Evolutionary conservation across 345 rosid species (phyloP), one percentile per base, ranked within the genome.

Genomic region (Excoecaria agallocha): DNA sequence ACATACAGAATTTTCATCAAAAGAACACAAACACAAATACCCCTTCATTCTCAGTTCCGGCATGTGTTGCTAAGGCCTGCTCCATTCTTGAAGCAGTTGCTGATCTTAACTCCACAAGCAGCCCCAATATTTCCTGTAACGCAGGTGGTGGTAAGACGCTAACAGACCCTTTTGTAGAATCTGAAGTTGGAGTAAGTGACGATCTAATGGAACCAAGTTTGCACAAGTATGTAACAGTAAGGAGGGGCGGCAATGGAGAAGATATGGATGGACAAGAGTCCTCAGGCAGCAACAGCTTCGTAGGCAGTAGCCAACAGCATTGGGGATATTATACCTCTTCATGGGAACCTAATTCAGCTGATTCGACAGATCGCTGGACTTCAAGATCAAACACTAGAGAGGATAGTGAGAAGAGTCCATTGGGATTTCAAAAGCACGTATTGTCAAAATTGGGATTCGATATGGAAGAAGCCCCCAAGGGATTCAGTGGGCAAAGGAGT

Each of bases 1-100:
- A 95, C 76, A 95, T 95, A 79, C 97, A 95, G 19, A 95, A 91
- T 76, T 95, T 95, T 66, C 94, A 93, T 71, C 98, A 91, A 76
- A 91, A 87, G 82, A 87, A 75, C 78, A 75, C 73, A 25, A 67
- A 48, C 56, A 13, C 71, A 41, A 38, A 37, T 48, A 5, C 68
- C 16, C 78, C 82, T 38, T 66, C 77, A 17, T 68, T 81, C 71
- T 62, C 89, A 4, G 83, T 90, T 68, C 96, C 96, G 11, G 59
- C 87, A 19, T 89, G 94, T 65, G 82, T 92, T 58, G 69, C 88
- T 57, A 92, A 94, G 77, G 92, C 93, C 68, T 83, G 90, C 52
- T 91, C 98, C 12, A 89, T 88, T 52, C 81, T 89, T 8, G 96
- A 91, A 69, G 97, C 94, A 25, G 96, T 93, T 19, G 94, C 91